Evolutionary conservation across 2,329 filamentous ascomycete genomes (phyloP).

Genomic region (Teratosphaeria viscida): DNA sequence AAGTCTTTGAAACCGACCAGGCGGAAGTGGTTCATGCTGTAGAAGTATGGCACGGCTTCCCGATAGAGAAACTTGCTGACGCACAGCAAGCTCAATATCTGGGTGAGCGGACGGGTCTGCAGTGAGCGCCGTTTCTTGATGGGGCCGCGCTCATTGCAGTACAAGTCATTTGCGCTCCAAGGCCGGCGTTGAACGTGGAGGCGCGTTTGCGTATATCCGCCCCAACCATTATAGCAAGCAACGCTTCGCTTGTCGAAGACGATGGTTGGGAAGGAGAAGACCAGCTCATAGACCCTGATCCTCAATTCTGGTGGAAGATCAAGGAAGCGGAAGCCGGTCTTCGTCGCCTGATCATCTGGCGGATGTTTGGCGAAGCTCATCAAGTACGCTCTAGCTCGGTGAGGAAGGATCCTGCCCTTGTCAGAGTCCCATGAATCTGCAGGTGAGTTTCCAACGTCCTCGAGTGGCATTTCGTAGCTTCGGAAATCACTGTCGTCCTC

Average conservation of each 20-base stretch:
- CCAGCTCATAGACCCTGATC: constrained; percentile 1
- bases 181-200: not conserved
- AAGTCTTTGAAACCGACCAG: not conserved
- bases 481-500: not conserved
- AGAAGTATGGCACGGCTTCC: constrained; percentile 10
- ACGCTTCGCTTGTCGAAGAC: not conserved
- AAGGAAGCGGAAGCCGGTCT: not conserved
- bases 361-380: not conserved
- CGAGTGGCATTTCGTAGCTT: not conserved
- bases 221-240: not conserved
- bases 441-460: not conserved
- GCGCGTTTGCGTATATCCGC: not conserved
- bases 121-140: not conserved
- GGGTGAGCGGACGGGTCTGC: not conserved
- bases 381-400: not conserved
- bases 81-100: constrained; percentile 4
- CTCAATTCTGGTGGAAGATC: constrained; percentile 2
- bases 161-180: not conserved
- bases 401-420: not conserved
- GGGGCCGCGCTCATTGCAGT: not conserved
- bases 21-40: constrained; percentile 7
- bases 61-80: constrained; percentile 7
- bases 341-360: not conserved
- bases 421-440: not conserved
- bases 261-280: constrained; percentile 1